Percentiles rank a stretch among this genome's conserved stretches.
Conservation (phyloP, 129 eudicot species). For the Flaveria robusta region DNA sequence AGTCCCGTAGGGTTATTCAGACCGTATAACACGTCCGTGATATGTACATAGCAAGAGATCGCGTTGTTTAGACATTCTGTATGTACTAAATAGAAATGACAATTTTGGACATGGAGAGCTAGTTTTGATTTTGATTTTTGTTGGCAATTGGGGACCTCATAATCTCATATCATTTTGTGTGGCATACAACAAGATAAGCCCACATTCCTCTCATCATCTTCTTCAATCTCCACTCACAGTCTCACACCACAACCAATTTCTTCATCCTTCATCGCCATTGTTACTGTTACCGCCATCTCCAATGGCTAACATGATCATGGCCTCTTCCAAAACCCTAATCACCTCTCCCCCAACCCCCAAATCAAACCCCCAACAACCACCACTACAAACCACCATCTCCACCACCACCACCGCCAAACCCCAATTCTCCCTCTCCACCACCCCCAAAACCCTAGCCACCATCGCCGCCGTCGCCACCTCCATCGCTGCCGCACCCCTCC, state of each 20-base stretch:
- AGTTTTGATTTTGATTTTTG: background rate
- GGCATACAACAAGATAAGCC: conserved; percentile 59
- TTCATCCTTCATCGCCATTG: conserved; percentile 15
- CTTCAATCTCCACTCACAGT: conserved; percentile 12
- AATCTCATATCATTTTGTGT: conserved; percentile 60
- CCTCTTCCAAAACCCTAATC: conserved; percentile 74
- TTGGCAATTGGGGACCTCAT: conserved; percentile 9
- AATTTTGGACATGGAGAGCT: conserved; percentile 9
- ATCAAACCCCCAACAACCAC: conserved; percentile 31
- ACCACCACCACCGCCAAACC: conserved; percentile 35
- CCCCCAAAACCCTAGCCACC: conserved; percentile 44
- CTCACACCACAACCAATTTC: conserved; percentile 22
- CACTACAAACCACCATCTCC: conserved; percentile 28
- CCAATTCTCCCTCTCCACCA: conserved; percentile 35
- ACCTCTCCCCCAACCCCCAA: conserved; percentile 51
- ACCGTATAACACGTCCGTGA: too few species aligned
- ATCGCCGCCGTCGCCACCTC: conserved; percentile 31
- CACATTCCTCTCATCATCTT: conserved; percentile 21
- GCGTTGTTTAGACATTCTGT: too few species aligned
- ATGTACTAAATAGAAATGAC: background rate
- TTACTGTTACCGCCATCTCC: background rate
- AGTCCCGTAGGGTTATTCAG: too few species aligned
- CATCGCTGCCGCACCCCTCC: conserved; percentile 65
- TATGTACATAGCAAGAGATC: too few species aligned
- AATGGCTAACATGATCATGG: conserved; percentile 82